These are phyloP conservation scores for Xylaria sp. DNA, from an alignment of 2,329 filamentous ascomycete genomes.

Conservation along the genomic window DNA sequence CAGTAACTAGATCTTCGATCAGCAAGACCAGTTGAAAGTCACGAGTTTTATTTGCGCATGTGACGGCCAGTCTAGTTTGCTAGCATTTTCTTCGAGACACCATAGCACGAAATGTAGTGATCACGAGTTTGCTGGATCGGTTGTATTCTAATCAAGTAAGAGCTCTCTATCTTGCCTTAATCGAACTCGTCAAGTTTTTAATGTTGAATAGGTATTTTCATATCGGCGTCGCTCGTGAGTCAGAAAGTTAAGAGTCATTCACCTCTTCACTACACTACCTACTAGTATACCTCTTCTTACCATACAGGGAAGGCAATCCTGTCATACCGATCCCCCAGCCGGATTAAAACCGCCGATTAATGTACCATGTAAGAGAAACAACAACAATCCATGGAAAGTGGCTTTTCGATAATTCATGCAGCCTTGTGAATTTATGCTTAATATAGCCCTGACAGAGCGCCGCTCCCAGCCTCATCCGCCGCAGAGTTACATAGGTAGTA, in stretches of 20 bases:
- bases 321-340: not conserved
- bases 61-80: conserved; percentile 5
- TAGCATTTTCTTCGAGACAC: conserved; percentile 10
- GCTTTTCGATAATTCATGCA: not conserved
- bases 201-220: not conserved
- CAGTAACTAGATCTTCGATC: not conserved
- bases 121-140: not conserved
- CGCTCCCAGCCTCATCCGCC: conserved; percentile 14
- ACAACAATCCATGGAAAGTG: not conserved
- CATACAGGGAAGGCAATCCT: conserved; percentile 19
- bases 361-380: too few relatives aligned
- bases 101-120: not conserved
- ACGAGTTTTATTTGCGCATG: not conserved
- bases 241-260: conserved; percentile 25
- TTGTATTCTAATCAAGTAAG: not conserved
- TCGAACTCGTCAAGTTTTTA: not conserved
- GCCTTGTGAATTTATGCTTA: not conserved
- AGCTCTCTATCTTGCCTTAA: not conserved
- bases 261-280: not conserved
- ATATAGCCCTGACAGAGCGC: not conserved
- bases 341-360: not conserved
- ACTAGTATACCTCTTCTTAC: not conserved
- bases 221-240: conserved; percentile 16
- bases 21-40: not conserved
- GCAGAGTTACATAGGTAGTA: too few relatives aligned